Base-by-base conservation (phyloP, 2,329 filamentous ascomycete species). In the Diaporthe amygdali region DNA sequence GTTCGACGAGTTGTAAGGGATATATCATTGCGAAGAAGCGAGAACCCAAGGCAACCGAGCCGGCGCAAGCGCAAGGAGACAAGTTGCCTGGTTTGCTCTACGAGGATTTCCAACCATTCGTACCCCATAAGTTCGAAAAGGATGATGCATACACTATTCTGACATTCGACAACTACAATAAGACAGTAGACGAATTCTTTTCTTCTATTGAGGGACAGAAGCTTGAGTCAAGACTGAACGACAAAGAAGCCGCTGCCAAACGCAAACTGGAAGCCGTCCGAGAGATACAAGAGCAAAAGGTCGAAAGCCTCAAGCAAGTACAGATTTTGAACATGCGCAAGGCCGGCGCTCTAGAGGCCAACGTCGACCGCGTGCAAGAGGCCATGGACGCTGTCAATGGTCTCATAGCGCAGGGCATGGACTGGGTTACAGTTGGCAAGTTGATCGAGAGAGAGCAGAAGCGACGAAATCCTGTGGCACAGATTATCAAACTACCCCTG, bases 151-250 rank as follows among this genome's bases (percentile, higher is more conserved):
- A 92, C 30, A 88, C 90, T 3, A 90, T 97, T 20, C 78, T 98
- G 15, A 89, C 94, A 68, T 95, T 95, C 75, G 88, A 94, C 8
- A 93, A 91, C 12, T 98, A 97, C 85, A 98, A 98, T 81, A 93
- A 93, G 78, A 96, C 95, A 0, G 95, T 97, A 0, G 96, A 99
- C 78, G 94, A 97, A 75, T 99, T 98, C 84, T 98, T 97, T 81
- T 98, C 96, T 0, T 98, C 96, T 0, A 90, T 98, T 32, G 96
- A 99, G 82, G 94, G 95, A 0, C 96, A 98, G 79, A 97, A 94
- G 79, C 86, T 98, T 1, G 93, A 97, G 80, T 97, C 94, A 1
- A 89, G 91, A 67, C 83, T 98, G 5, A 90, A 90, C 5, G 96
- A 98, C 80, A 90, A 92, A 61, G 95, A 99, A 80, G 90, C 92